Base-by-base conservation (phyloP, 805 yeast genomes). In the Spathaspora girioi region DNA sequence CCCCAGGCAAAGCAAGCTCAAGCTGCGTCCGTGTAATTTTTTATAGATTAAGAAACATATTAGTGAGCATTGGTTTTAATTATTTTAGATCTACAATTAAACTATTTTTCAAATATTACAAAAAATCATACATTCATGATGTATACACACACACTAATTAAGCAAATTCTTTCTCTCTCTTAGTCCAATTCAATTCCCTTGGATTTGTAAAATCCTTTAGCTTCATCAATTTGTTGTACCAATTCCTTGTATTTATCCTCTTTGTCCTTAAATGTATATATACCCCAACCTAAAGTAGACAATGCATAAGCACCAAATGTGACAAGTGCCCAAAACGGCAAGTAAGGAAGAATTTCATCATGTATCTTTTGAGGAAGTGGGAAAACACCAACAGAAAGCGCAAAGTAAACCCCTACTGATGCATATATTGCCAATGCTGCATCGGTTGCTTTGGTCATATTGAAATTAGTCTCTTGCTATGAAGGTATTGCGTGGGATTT, bases 321-420 rank as follows among this genome's bases (percentile, higher is more conserved):
- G 35, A 86, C 87, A 54, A 86, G 69, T 0, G 74, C 78, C 91
- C 90, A 86, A 75, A 78, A 84, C 32, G 91, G 91, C 52, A 86
- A 65, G 56, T 75, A 83, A 9, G 90, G 90, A 54, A 86, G 68
- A 47, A 85, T 77, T 57, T 83, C 83, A 26, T 70, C 60, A 46
- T 74, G 77, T 57, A 85, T 59, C 31, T 64, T 57, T n/a, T 64
- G 66, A 8, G 82, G 73, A 5, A 79, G 68, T 43, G 90, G 90
- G 51, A 86, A 68, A 41, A 77, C 75, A 14, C 83, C 84, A 15
- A 72, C 57, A 53, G 65, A 66, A 26, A 84, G 70, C 2, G 82
- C 77, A 58, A 77, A 69, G 68, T 86, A 86, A 7, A 82, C 62
- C 2, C 85, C 77, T 5, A 77, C 63, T n/a, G 75, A 59, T 19